A percentile compares a stretch with the other conserved stretches of the same genome.
phyloP scores from a whole-genome alignment of 129 eudicot species.

The Artemisia annua region DNA sequence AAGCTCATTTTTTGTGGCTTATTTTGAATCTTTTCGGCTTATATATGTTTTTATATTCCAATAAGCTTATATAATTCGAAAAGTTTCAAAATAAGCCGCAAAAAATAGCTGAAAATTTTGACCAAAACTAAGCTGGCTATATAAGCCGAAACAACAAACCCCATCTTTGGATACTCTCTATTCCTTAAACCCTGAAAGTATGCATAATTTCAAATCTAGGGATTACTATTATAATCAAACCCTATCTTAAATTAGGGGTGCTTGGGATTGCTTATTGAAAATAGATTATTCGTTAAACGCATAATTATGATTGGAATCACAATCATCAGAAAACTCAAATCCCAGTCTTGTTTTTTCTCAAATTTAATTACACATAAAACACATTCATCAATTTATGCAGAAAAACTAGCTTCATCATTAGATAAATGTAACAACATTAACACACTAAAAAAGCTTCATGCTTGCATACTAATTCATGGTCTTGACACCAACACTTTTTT shows the following conservation, averaged over 20 bases:
- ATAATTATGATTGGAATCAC: too few relatives aligned
- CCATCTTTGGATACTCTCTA: neutral
- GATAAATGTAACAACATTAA: constrained; percentile 36
- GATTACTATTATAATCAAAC: neutral
- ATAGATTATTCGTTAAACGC: too few relatives aligned
- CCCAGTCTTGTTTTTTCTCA: constrained; percentile 26
- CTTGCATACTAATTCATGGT: constrained; percentile 45
- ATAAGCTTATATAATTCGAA: too few relatives aligned
- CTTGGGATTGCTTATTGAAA: too few relatives aligned
- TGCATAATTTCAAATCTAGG: constrained; percentile 21
- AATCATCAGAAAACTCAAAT: neutral
- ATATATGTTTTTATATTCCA: too few relatives aligned
- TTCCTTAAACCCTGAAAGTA: constrained; percentile 7
- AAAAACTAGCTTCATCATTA: constrained; percentile 35
- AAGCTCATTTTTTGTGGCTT: too few relatives aligned
- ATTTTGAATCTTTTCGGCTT: too few relatives aligned
- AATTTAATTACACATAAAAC: constrained; percentile 11
- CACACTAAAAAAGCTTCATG: constrained; percentile 52
- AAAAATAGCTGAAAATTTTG: too few relatives aligned
- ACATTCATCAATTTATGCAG: constrained; percentile 21
- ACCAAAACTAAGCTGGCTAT: too few relatives aligned
- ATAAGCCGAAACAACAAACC: too few relatives aligned
- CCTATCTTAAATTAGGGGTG: too few relatives aligned
- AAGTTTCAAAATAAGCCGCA: too few relatives aligned
- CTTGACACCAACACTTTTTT: constrained; percentile 40